Evolutionary conservation across 2,329 filamentous ascomycete species (phyloP).

Genomic region (Epichloe gansuensis): DNA sequence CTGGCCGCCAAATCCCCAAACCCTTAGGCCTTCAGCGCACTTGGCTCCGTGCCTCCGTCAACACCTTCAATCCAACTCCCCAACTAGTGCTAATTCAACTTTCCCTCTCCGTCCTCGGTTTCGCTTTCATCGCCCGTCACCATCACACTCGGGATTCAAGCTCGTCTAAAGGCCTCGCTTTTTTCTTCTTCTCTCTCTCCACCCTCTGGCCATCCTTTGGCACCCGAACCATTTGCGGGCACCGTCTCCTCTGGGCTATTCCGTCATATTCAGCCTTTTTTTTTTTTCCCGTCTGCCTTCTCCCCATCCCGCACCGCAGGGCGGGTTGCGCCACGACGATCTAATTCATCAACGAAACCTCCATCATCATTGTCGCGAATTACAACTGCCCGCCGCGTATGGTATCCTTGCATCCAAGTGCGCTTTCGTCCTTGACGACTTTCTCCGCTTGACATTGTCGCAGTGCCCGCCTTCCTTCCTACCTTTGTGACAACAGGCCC

Average conservation of each 20-base stretch:
- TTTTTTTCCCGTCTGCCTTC: conserved; percentile 1
- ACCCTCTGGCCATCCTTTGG: not conserved
- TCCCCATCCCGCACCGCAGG: conserved; percentile 11
- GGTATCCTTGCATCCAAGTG: conserved; percentile 15
- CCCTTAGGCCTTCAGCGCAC: not conserved
- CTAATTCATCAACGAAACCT: not conserved
- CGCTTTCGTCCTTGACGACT: conserved; percentile 14
- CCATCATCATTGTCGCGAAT: conserved; percentile 5
- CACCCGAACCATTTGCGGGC: not conserved
- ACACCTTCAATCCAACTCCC: conserved; percentile 3
- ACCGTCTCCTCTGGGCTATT: not conserved
- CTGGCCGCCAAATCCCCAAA: not conserved
- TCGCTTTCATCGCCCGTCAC: not conserved
- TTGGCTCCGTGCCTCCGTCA: not conserved
- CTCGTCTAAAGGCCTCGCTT: not conserved
- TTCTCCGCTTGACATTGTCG: conserved; percentile 17
- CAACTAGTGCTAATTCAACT: conserved; percentile 1
- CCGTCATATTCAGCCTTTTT: conserved; percentile 1
- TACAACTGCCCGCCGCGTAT: conserved; percentile 12
- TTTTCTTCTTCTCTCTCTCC: not conserved
- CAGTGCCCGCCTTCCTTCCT: conserved; percentile 5
- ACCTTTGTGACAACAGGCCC: conserved; percentile 2
- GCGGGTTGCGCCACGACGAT: conserved; percentile 9
- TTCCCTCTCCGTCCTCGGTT: not conserved
- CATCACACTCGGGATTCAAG: conserved; percentile 1